Conservation (phyloP, 2,329 filamentous ascomycete species). For the Chrysosporium queenslandicum region DNA sequence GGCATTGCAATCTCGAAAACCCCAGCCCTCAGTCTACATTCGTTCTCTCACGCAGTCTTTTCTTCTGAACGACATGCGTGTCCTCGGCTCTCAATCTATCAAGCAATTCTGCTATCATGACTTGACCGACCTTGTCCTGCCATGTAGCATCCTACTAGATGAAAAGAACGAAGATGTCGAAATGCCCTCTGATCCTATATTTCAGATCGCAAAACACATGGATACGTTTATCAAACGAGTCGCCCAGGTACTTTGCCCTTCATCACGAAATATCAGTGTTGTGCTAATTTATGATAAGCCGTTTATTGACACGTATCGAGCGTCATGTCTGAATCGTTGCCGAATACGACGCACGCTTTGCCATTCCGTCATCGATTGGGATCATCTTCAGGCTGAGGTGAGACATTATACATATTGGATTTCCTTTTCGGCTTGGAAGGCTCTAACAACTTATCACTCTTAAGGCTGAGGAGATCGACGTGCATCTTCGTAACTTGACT, state of each 20-base stretch:
- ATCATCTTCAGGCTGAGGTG: constrained; percentile 69
- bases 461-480: constrained; percentile 59
- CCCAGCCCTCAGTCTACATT: constrained; percentile 73
- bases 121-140: constrained; percentile 65
- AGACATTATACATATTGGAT: constrained; percentile 3
- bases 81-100: constrained; percentile 58
- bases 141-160: constrained; percentile 60
- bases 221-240: constrained; percentile 53
- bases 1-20: constrained; percentile 50
- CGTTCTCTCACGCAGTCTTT: constrained; percentile 68
- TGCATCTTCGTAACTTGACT: constrained; percentile 52
- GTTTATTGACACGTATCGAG: constrained; percentile 74
- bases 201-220: constrained; percentile 62
- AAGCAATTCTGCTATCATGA: constrained; percentile 72
- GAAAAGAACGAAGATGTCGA: constrained; percentile 68
- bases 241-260: constrained; percentile 34
- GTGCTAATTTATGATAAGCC: constrained; percentile 39
- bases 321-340: constrained; percentile 81
- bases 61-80: constrained; percentile 61
- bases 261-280: background rate
- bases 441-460: background rate
- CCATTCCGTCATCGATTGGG: constrained; percentile 74
- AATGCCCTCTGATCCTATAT: constrained; percentile 60
- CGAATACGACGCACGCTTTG: constrained; percentile 81
- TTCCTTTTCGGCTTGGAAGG: background rate